A percentile compares a stretch with the other conserved stretches of the same genome.
phyloP scores from a whole-genome alignment of 2,329 filamentous ascomycete genomes.

The Fusarium oligoseptatum region DNA sequence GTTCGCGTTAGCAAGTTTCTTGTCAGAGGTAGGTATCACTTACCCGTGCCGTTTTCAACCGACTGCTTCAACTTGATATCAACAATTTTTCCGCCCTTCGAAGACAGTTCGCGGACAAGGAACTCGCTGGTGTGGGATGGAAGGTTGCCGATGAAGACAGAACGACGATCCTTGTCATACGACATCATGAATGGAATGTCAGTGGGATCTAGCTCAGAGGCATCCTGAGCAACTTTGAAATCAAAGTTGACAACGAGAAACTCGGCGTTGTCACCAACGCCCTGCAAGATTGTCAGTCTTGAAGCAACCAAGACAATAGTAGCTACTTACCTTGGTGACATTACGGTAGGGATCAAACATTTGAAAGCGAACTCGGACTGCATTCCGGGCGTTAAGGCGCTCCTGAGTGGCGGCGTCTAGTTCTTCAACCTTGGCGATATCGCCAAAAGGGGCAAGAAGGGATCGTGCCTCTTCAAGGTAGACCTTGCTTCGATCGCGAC shows the following conservation, averaged over 20 bases:
- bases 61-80: slow-evolving; percentile 18
- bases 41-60: slow-evolving; percentile 17
- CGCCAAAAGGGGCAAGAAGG: slow-evolving; percentile 60
- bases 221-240: slow-evolving; percentile 20
- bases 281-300: not conserved
- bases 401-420: slow-evolving; percentile 52
- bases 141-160: slow-evolving; percentile 63
- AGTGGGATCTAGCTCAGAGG: slow-evolving; percentile 11
- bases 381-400: slow-evolving; percentile 35
- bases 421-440: slow-evolving; percentile 56
- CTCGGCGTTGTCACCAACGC: not conserved
- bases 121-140: slow-evolving; percentile 54
- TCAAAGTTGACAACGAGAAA: slow-evolving; percentile 27
- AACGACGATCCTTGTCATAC: slow-evolving; percentile 60
- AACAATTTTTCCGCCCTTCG: slow-evolving; percentile 55
- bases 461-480: slow-evolving; percentile 58
- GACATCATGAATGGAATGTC: slow-evolving; percentile 40
- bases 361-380: slow-evolving; percentile 63
- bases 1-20: slow-evolving; percentile 23
- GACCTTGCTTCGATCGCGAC: slow-evolving; percentile 51
- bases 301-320: not conserved
- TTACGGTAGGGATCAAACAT: slow-evolving; percentile 66
- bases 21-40: slow-evolving; percentile 8
- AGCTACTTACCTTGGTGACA: slow-evolving; percentile 60
- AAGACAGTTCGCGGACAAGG: slow-evolving; percentile 54